Evolutionary conservation across 306 rosid species (phyloP), one percentile per base, ranked within the genome.

Genomic region (Erythrophleum fordii): DNA sequence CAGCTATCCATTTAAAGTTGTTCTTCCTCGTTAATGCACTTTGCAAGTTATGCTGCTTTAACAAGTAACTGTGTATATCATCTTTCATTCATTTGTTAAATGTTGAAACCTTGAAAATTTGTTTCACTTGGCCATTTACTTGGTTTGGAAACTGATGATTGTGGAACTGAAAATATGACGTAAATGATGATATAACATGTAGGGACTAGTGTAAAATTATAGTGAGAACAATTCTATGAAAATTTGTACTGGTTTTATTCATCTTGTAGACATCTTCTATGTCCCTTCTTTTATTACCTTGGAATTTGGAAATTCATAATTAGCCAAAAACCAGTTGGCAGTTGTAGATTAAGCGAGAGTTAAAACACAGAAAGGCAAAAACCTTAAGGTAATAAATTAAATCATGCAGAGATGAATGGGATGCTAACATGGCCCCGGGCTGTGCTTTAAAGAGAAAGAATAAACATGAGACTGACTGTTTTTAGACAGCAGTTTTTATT

Each of bases 101-200:
- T 64, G 18, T 41, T 72, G 61, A 77, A 44, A 77, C 23, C 61
- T 72, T 31, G 75, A 28, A 17, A 10, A 22, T 65, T 81, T 72
- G 72, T 75, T 64, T 72, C 61, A 37, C 55, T 60, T 75, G 48
- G n/a, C 60, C 69, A 11, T 68, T 69, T 65, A 51, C 5, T 39
- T 20, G 51, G 52, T 6, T 25, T 61, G 68, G 12, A 64, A 16
- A 34, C 7, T 34, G 25, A 64, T 16, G 45, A 17, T 65, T 35
- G 12, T 55, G 29, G 61, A 52, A 52, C 34, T 29, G 41, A 20
- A 62, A 62, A 1, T 62, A 34, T 31, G 44, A 26, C n/a, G 2
- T n/a, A 29, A 13, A 17, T 62, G 22, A 39, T 12, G 45, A 64
- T 34, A 60, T 60, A 29, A 29, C 14, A 60, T 60, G 9, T 28